Base-by-base conservation (phyloP, 108 stramenopile genomes). In the Cyclotella atomus region DNA sequence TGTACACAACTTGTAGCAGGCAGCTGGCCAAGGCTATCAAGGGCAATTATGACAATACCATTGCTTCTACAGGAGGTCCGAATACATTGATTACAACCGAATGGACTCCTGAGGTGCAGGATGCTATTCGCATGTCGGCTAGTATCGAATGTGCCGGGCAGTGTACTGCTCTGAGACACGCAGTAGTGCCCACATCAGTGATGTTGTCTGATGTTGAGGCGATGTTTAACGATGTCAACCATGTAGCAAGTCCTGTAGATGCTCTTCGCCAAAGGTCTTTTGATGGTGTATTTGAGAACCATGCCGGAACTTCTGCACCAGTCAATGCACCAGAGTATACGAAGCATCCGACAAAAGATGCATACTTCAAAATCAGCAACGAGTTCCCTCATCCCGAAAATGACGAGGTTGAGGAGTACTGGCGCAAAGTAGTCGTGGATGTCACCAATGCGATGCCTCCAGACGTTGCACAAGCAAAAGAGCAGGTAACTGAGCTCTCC, bases 21-120 rank as follows among this genome's bases (percentile, higher is more conserved):
- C 74, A 83, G 4, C 56, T 92, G 52, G 95, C 95, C 15, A 80
- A 75, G 19, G 63, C 61, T 17, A 91, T 95, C 66, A 92, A 82
- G 62, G 65, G 72, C 9, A 73, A 70, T 9, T 90, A 91, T 74
- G 82, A 82, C 14, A 90, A 91, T 55, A 88, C 89, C 21, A 68
- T 95, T 23, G 84, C 90, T 50, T 87, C 85, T 15, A 95, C 95
- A 1, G 95, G 95, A 35, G 95, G 95, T n/a, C 95, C 95, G 14
- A 95, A 95, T 75, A 95, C 95, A 3, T 63, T 95, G 54, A 66
- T 93, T 19, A 76, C 88, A 7, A 73, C 82, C 23, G 87, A 83
- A 47, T 89, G 89, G 85, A 85, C 81, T 0, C 61, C 59, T 15
- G 44, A 56, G 0, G 83, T 90, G n/a, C 77, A 79, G 25, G 82